A percentile compares a stretch with the other conserved stretches of the same genome.
phyloP scores from a whole-genome alignment of 2,329 filamentous ascomycete species.

The Fusarium subglutinans region DNA sequence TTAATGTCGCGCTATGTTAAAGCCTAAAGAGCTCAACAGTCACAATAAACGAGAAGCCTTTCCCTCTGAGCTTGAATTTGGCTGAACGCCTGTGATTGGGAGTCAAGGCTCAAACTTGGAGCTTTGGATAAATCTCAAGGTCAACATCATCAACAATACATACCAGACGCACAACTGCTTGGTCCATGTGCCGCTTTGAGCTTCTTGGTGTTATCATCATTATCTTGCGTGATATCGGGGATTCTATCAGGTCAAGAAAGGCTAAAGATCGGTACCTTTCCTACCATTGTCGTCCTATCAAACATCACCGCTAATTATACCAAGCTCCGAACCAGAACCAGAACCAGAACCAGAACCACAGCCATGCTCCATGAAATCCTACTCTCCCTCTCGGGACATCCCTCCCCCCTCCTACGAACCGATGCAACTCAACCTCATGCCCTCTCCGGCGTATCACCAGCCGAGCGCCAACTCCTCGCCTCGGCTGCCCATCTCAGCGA shows the following conservation, averaged over 20 bases:
- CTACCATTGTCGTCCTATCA: neutral
- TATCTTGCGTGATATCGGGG: conserved; percentile 55
- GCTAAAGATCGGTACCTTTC: conserved; percentile 37
- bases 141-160: neutral
- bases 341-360: conserved; percentile 14
- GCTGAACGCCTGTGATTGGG: neutral
- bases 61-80: neutral
- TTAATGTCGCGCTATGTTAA: conserved; percentile 9
- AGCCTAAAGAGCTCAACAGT: neutral
- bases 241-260: conserved; percentile 51
- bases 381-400: conserved; percentile 93
- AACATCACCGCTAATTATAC: conserved; percentile 22
- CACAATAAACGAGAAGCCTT: neutral
- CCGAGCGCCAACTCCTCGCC: conserved; percentile 83
- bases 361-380: conserved; percentile 98
- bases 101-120: neutral
- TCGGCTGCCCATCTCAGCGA: conserved; percentile 81
- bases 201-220: conserved; percentile 61
- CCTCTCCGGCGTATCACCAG: conserved; percentile 70
- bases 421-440: conserved; percentile 57
- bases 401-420: conserved; percentile 82
- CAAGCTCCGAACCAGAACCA: conserved; percentile 20
- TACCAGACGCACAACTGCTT: neutral
- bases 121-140: neutral
- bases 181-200: conserved; percentile 64